Conservation (phyloP, 495 filamentous ascomycete species). For the Viridothelium virens region DNA sequence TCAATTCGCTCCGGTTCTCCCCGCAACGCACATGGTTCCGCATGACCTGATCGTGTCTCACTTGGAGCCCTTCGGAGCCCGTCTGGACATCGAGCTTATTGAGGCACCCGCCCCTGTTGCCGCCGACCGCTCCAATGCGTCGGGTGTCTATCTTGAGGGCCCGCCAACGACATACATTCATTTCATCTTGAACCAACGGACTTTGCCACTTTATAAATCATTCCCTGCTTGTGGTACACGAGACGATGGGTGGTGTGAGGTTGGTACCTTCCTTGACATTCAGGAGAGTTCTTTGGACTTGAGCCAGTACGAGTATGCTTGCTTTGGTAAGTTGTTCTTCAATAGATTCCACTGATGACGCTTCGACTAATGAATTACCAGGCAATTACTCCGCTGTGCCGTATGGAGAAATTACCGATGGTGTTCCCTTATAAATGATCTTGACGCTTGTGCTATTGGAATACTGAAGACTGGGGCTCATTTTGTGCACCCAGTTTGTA, state of each 20-base stretch:
- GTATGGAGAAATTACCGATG: slow-evolving; percentile 41
- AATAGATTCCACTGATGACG: not conserved
- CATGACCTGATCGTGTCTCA: slow-evolving; percentile 48
- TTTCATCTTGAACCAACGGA: slow-evolving; percentile 58
- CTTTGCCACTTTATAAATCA: slow-evolving; percentile 49
- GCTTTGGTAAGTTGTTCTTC: slow-evolving; percentile 36
- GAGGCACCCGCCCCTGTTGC: slow-evolving; percentile 45
- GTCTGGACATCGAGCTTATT: slow-evolving; percentile 59
- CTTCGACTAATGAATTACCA: not conserved
- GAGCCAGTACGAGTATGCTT: slow-evolving; percentile 48
- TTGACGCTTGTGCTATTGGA: not conserved
- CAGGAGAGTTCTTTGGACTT: slow-evolving; percentile 40
- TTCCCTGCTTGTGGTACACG: slow-evolving; percentile 49
- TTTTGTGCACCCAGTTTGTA: no score
- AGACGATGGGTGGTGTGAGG: slow-evolving; percentile 59
- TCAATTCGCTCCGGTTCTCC: slow-evolving; percentile 42
- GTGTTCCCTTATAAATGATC: slow-evolving; percentile 27
- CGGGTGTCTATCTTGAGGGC: slow-evolving; percentile 28
- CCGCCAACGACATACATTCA: slow-evolving; percentile 52
- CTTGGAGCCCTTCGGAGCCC: slow-evolving; percentile 52
- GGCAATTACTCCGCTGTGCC: slow-evolving; percentile 34
- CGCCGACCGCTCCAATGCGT: slow-evolving; percentile 31
- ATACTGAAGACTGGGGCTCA: not conserved
- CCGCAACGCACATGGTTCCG: slow-evolving; percentile 38
- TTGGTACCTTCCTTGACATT: slow-evolving; percentile 47